These are phyloP conservation scores for Dryadomyces quercivorus DNA, from an alignment of 2,329 filamentous ascomycete species.

Conservation along the genomic window DNA sequence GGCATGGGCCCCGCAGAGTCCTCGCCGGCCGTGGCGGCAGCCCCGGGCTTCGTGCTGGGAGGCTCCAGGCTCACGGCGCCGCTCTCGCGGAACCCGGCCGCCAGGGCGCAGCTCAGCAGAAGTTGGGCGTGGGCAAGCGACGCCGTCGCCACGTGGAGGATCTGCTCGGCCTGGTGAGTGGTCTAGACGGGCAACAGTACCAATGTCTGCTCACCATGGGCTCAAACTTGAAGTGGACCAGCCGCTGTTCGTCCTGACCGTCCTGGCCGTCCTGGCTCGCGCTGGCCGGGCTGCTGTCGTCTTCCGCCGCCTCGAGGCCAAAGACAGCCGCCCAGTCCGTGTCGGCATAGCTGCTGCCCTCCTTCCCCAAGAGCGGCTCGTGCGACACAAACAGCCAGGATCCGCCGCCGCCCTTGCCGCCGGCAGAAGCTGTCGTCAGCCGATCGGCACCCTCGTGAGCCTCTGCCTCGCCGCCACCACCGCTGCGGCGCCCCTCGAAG, in stretches of 20 bases:
- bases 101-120: constrained; percentile 62
- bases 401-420: constrained; percentile 77
- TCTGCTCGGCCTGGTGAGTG: constrained; percentile 40
- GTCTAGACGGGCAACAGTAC: no score
- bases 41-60: neutral
- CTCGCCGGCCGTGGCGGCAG: no score
- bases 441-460: constrained; percentile 3
- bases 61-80: constrained; percentile 58
- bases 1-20: constrained; percentile 32
- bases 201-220: constrained; percentile 67
- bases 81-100: constrained; percentile 81
- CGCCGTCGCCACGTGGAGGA: constrained; percentile 74
- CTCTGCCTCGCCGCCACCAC: constrained; percentile 7
- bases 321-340: constrained; percentile 21
- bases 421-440: constrained; percentile 42
- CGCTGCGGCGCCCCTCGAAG: constrained; percentile 58
- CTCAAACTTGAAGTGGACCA: constrained; percentile 84
- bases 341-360: constrained; percentile 11
- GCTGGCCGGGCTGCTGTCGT: neutral
- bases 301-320: constrained; percentile 24
- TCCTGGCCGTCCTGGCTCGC: constrained; percentile 13
- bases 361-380: constrained; percentile 40
- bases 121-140: constrained; percentile 63
- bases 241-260: constrained; percentile 14
- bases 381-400: constrained; percentile 85